These are phyloP conservation scores for Pseudozyma hubeiensis DNA, from an alignment of 1,284 basidiomycete genomes.

Conservation along the genomic window DNA sequence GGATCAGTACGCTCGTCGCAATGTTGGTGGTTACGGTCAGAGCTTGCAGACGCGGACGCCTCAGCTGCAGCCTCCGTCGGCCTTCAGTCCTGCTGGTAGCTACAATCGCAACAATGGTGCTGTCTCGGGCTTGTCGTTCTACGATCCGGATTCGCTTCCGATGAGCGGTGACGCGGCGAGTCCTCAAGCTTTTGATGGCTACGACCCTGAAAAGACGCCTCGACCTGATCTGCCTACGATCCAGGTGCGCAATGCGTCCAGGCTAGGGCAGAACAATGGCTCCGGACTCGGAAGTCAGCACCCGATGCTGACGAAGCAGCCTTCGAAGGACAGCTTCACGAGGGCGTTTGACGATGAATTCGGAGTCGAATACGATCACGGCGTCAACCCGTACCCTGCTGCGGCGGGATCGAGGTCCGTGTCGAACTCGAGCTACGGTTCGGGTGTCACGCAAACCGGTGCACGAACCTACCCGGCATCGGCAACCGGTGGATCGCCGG, in stretches of 20 bases:
- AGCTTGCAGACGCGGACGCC: constrained; percentile 12
- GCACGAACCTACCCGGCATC: not conserved
- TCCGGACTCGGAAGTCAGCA: not conserved
- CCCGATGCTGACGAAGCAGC: constrained; percentile 22
- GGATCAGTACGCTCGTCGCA: constrained; percentile 28
- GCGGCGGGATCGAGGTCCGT: constrained; percentile 33
- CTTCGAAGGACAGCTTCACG: constrained; percentile 45
- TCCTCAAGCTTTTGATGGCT: constrained; percentile 4
- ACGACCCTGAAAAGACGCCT: constrained; percentile 17
- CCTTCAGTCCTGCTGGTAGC: constrained; percentile 8
- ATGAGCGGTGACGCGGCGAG: constrained; percentile 1
- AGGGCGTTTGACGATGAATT: constrained; percentile 53
- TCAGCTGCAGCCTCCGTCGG: constrained; percentile 10
- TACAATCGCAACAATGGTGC: constrained; percentile 41
- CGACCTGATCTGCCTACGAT: constrained; percentile 29
- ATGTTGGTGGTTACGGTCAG: constrained; percentile 15
- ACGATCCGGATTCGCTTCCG: constrained; percentile 49
- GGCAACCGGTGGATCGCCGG: not conserved
- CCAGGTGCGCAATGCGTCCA: constrained; percentile 19
- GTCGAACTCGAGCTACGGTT: constrained; percentile 21
- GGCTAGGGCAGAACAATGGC: not conserved
- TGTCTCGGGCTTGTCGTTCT: constrained; percentile 46
- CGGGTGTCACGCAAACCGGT: constrained; percentile 15
- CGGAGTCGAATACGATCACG: constrained; percentile 22
- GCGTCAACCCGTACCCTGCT: constrained; percentile 21